phyloP scores from a whole-genome alignment of 139 green algal genomes.

The Zygnema circumcarinatum region DNA sequence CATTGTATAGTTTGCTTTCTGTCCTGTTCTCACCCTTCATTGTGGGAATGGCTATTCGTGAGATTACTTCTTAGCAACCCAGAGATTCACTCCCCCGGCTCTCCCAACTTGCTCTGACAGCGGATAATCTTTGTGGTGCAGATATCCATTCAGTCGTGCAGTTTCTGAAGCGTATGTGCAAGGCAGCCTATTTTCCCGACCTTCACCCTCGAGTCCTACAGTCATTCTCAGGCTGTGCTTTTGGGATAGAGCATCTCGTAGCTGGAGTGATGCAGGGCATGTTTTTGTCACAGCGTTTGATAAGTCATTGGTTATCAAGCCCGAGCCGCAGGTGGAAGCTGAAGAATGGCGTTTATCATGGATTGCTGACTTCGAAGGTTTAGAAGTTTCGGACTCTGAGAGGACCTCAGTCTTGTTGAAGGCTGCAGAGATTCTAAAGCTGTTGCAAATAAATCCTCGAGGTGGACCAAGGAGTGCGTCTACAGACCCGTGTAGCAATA shows the following conservation, averaged over 20 bases:
- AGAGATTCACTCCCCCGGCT: no score
- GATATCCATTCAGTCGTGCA: neutral
- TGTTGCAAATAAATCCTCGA: conserved; percentile 25
- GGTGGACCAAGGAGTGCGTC: neutral
- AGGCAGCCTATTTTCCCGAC: neutral
- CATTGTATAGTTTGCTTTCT: no score
- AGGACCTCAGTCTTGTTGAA: neutral
- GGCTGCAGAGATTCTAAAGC: conserved; percentile 16
- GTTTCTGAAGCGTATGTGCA: conserved; percentile 5
- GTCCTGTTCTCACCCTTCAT: no score
- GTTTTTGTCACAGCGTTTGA: neutral
- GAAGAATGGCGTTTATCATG: conserved; percentile 38
- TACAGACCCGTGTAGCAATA: neutral
- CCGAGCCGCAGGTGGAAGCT: neutral
- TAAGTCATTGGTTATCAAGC: neutral
- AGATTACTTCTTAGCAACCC: no score
- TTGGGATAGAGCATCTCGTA: neutral
- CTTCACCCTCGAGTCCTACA: neutral
- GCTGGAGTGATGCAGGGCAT: neutral
- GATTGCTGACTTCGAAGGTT: neutral
- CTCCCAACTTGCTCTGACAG: no score
- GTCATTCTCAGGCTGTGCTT: conserved; percentile 2
- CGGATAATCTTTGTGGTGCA: no score
- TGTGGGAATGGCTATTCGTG: no score
- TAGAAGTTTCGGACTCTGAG: neutral